Evolutionary conservation across 306 rosid genomes (phyloP), one percentile per base, ranked within the genome.

Genomic region (Sindora glabra): DNA sequence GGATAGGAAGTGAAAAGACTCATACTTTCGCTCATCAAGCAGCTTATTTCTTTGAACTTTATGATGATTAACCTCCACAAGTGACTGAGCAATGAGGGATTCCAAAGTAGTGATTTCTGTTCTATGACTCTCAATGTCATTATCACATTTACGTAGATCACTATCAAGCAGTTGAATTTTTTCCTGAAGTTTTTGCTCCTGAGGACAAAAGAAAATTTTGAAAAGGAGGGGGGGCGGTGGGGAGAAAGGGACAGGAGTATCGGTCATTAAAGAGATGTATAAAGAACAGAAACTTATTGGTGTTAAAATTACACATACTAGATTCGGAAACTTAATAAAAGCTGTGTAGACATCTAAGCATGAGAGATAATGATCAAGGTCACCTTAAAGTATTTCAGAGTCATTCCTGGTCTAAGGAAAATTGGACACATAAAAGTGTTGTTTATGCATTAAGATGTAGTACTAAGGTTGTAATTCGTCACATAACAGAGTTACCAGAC

Each of bases 1-100:
- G 30, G 41, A 15, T 26, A 48, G n/a, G 59, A 65, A 29, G 40
- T 17, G 49, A 42, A 53, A 51, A 44, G 56, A 30, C 53, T 60
- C 86, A 24, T 65, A 92, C 98, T 92, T 92, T 54, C 95, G 85
- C 74, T 92, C 79, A 27, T 76, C 79, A 45, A 85, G 95, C 76
- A 92, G 71, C 76, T 66, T 68, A 68, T 92, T 96, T 81, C 98
- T 92, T 64, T 81, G 74, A 38, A 61, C 77, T 77, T 71, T 89
- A 30, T 74, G 80, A 65, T 46, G 24, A 76, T 54, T 74, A 74
- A 86, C 77, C 70, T 85, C 90, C 48, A 74, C 69, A 47, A 79
- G 76, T 46, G 96, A 88, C 79, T 86, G 57, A 38, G 83, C 55
- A 83, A 88, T 81, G 65, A 44, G 70, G 62, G 90, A 79, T 56